A percentile compares a stretch with the other conserved stretches of the same genome.
Evolutionary conservation across 495 filamentous ascomycete genomes (phyloP).

Genomic region (Hyaloscypha hepaticicola): DNA sequence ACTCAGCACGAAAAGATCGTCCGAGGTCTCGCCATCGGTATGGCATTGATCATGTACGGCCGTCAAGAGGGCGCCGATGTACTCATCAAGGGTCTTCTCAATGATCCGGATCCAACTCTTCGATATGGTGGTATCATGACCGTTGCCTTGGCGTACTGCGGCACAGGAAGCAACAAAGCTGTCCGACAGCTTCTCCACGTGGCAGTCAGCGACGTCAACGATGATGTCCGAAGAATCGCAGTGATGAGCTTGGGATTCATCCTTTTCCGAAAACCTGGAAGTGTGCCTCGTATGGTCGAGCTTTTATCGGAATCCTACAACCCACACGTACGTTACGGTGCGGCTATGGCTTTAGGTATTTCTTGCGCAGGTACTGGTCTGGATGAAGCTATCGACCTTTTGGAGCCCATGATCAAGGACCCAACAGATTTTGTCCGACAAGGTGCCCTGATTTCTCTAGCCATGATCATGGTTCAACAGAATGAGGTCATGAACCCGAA

Average conservation of each 20-base stretch:
- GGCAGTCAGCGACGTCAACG: conserved; percentile 96
- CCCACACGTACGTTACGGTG: conserved; percentile 96
- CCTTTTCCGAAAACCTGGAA: conserved; percentile 94
- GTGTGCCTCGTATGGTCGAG: conserved; percentile 99
- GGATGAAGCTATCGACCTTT: conserved; percentile 93
- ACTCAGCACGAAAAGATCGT: conserved; percentile 99
- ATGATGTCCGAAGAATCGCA: conserved; percentile 94
- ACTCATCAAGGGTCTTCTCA: conserved; percentile 87
- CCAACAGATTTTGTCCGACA: conserved; percentile 98
- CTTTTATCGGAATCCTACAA: conserved; percentile 97
- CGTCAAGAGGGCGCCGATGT: conserved; percentile 93
- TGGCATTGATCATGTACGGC: conserved; percentile 98
- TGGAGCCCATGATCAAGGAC: conserved; percentile 99
- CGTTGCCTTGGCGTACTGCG: conserved; percentile 96
- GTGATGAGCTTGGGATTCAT: conserved; percentile 99
- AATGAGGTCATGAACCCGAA: conserved; percentile 95
- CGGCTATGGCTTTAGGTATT: conserved; percentile 97
- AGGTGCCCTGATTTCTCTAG: conserved; percentile 88
- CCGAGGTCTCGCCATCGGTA: conserved; percentile 89
- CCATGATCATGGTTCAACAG: conserved; percentile 98
- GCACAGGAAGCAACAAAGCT: conserved; percentile 96
- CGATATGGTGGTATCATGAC: conserved; percentile 99
- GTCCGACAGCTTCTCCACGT: conserved; percentile 96
- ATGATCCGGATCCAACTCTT: conserved; percentile 89
- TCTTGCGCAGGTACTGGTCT: conserved; percentile 96